Conservation (phyloP, 139 green algal genomes). For the Closterium sp. region DNA sequence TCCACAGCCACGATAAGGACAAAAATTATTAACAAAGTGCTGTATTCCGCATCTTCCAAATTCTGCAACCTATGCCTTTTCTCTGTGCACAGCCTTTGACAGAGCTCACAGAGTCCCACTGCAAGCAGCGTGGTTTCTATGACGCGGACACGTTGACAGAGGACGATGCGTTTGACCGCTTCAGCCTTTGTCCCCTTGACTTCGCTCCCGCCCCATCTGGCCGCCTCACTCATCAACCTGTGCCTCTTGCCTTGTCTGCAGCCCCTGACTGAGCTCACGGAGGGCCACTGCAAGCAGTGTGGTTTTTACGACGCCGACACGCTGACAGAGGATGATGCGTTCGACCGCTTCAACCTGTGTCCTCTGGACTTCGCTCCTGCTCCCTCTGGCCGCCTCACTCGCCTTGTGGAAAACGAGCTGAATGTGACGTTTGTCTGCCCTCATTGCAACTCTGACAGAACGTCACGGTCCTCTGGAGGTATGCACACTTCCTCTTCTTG, state of each 20-base stretch:
- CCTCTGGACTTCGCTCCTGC: slow-evolving; percentile 53
- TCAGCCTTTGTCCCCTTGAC: slow-evolving; percentile 50
- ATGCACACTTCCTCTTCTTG: not conserved
- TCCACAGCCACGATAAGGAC: not conserved
- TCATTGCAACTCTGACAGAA: not conserved
- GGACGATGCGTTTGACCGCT: slow-evolving; percentile 25
- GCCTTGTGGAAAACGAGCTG: not conserved
- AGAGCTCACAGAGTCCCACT: not conserved
- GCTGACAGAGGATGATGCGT: slow-evolving; percentile 25
- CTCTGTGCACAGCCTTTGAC: slow-evolving; percentile 10
- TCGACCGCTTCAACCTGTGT: slow-evolving; percentile 24
- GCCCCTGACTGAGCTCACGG: slow-evolving; percentile 17
- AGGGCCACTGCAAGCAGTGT: slow-evolving; percentile 22
- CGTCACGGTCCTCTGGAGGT: not conserved
- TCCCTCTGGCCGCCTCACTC: not conserved
- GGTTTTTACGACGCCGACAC: slow-evolving; percentile 38
- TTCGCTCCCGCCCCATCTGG: slow-evolving; percentile 16
- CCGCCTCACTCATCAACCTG: not conserved
- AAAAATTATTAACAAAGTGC: not conserved
- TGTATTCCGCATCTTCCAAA: not conserved
- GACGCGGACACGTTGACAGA: slow-evolving; percentile 29
- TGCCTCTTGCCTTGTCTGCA: not conserved
- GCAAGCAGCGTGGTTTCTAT: slow-evolving; percentile 28
- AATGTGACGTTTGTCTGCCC: not conserved
- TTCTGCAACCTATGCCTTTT: not conserved